Percentiles rank a stretch among this genome's conserved stretches.
These are phyloP conservation scores for Amanita thiersii DNA, from an alignment of 768 basidiomycete species.

Conservation along the genomic window DNA sequence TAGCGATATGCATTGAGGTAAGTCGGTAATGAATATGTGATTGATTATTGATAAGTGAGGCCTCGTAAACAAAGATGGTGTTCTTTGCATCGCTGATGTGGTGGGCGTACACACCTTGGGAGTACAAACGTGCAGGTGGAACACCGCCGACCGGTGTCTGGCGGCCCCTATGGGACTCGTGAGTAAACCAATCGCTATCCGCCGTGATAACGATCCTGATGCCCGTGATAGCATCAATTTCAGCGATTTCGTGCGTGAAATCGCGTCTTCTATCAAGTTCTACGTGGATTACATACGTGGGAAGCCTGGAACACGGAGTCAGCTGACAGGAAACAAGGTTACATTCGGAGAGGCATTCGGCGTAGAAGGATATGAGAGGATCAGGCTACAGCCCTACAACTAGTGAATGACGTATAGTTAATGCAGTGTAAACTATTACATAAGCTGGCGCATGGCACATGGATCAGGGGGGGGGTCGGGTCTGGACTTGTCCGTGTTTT, in stretches of 20 bases:
- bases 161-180: conserved; percentile 69
- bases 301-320: conserved; percentile 18
- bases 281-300: conserved; percentile 37
- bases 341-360: too few relatives aligned
- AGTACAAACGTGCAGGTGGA: conserved; percentile 47
- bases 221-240: conserved; percentile 20
- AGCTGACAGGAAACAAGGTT: conserved; percentile 5
- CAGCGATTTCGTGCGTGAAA: conserved; percentile 60
- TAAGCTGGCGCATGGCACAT: too few relatives aligned
- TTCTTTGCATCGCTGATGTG: conserved; percentile 70
- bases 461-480: too few relatives aligned
- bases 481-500: too few relatives aligned
- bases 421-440: too few relatives aligned
- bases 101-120: conserved; percentile 73
- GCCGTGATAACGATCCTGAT: not conserved
- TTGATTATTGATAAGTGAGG: conserved; percentile 2
- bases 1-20: conserved; percentile 81
- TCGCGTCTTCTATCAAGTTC: conserved; percentile 51
- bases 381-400: too few relatives aligned
- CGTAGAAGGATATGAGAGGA: too few relatives aligned
- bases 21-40: conserved; percentile 6
- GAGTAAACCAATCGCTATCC: conserved; percentile 12
- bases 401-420: too few relatives aligned
- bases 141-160: conserved; percentile 44
- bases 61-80: conserved; percentile 78